Evolutionary conservation across 2,329 filamentous ascomycete species (phyloP), one percentile per base, ranked within the genome.

Genomic region (Colletotrichum limetticola): DNA sequence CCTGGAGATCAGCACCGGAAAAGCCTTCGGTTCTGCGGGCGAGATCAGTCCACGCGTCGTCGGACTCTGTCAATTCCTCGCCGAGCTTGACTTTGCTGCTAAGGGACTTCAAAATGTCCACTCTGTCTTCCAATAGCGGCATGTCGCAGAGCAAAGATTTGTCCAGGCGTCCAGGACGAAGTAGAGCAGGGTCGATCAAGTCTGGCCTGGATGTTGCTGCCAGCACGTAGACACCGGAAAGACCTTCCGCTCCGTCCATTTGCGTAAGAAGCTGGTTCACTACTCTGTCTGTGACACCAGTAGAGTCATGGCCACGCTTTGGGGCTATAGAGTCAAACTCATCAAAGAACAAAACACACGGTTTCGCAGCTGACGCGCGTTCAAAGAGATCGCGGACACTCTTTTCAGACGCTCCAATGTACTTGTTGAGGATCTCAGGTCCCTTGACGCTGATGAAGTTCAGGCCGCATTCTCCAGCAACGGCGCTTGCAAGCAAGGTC

Each of bases 391-490:
- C 97, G 55, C 97, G 92, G 7, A 99, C 95, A 74, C 92, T 95
- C 87, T 99, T 99, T 79, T 99, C 97, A 32, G 94, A 97, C 0
- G 97, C 97, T 79, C 97, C 97, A 72, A 99, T 99, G 82, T 99
- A 99, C 84, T 99, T 99, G 87, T 99, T 99, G 67, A 99, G 85
- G 72, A 99, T 98, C 82, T 99, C 97, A 0, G 97, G 97, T 0
- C 97, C 97, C 84, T 99, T 99, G 79, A 99, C 97, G 53, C 93
- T 95, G 82, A 99, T 99, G 83, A 99, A 99, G 83, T 99, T 99
- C 74, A 99, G 91, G 0, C 96, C 96, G 79, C 96, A 98, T 84
- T 99, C 97, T 68, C 96, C 96, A 14, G 97, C 97, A n/a, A 99
- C 96, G 0, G 97, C 97, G 71, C 94, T 97, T 24, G 97, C 97